These are phyloP conservation scores for Ichthyophthirius multifiliis DNA, from an alignment of 169 alveolate species.

Conservation along the genomic window DNA sequence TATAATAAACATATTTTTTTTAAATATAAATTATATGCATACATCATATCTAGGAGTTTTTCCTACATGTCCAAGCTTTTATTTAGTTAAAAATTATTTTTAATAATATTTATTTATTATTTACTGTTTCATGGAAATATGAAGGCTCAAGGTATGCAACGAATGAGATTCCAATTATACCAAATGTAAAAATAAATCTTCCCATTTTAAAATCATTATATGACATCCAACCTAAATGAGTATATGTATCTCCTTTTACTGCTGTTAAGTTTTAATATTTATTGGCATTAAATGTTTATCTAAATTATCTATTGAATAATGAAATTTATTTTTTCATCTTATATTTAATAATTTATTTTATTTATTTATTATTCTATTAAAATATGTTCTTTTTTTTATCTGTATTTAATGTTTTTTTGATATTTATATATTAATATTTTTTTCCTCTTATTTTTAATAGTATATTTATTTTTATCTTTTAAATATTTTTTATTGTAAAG, in stretches of 20 bases:
- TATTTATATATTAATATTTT: too few relatives aligned
- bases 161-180: slow-evolving; percentile 2
- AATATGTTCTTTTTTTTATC: too few relatives aligned
- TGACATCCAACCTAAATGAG: background rate
- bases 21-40: background rate
- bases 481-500: too few relatives aligned
- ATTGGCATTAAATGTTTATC: background rate
- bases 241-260: background rate
- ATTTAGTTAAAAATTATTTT: background rate
- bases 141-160: slow-evolving; percentile 10
- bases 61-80: slow-evolving; percentile 7
- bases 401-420: too few relatives aligned
- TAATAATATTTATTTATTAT: background rate
- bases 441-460: too few relatives aligned
- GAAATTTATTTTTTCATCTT: slow-evolving; percentile 3
- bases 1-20: background rate
- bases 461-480: too few relatives aligned
- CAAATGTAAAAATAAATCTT: slow-evolving; percentile 20
- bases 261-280: slow-evolving; percentile 12
- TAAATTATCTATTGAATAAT: slow-evolving; percentile 9
- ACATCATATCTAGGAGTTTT: slow-evolving; percentile 16
- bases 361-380: too few relatives aligned
- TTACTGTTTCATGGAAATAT: slow-evolving; percentile 23
- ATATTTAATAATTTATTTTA: too few relatives aligned
- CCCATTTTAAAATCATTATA: slow-evolving; percentile 11